Base-by-base conservation (phyloP, 169 alveolate species). In the Plasmodium berghei region DNA sequence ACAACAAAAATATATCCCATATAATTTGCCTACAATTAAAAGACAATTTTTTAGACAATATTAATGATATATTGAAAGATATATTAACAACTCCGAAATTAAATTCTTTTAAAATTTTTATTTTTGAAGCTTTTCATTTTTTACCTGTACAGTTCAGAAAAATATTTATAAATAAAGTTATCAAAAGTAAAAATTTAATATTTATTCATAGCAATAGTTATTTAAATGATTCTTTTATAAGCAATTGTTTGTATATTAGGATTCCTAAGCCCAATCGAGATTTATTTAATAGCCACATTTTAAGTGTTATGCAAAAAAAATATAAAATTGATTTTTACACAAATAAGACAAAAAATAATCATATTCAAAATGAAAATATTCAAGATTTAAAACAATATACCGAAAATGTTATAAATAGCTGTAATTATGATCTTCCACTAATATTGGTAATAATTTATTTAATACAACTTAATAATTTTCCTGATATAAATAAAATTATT, bases 171-270 rank as follows among this genome's bases (percentile, higher is more conserved):
- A 52, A 70, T 14, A 85, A 70, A 24, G 22, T 24, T 18, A 52
- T 28, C 0, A 85, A 64, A 85, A 70, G 22, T 61, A 85, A 69
- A 58, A 71, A 70, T 14, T 40, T 85, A 49, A 14, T 85, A 16
- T 85, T 85, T 63, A 70, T 85, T 3, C 91, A 85, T 9, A 85
- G 91, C 40, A n/a, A 67, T 14, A 55, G 24, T 42, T 58, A n/a
- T 58, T 45, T 70, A 40, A 70, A 45, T 45, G 87, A 70, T 18
- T 45, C 61, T 16, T 56, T 22, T 40, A 14, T 85, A 40, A 62
- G 34, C 22, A 85, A 85, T 18, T 85, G 91, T 52, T 54, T 85
- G 14, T 85, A 85, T 85, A 63, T 85, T 18, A 45, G 91, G 45
- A 70, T 85, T 1, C 86, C 91, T 8, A 69, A 46, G 9, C 91